phyloP scores from a whole-genome alignment of 75 land plant genomes.

The Isoetes taiwanensis region DNA sequence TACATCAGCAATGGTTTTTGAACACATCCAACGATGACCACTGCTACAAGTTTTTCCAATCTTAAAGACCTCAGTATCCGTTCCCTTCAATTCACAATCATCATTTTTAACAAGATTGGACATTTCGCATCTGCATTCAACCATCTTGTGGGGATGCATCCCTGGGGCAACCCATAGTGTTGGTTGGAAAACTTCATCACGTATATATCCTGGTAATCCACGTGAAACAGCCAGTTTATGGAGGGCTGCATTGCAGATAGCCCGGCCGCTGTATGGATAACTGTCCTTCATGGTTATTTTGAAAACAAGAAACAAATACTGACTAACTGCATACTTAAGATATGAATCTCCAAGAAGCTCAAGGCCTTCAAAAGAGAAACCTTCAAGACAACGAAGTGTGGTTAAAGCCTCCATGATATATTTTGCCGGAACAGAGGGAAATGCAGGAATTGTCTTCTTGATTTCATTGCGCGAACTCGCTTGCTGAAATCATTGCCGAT shows the following conservation, averaged over 20 bases:
- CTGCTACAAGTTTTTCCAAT: conserved; percentile 61
- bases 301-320: conserved; percentile 59
- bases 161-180: conserved; percentile 56
- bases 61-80: background rate
- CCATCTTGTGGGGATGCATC: conserved; percentile 29
- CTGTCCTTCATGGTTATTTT: conserved; percentile 80
- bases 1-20: conserved; percentile 87
- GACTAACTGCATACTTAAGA: conserved; percentile 75
- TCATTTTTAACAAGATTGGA: conserved; percentile 7
- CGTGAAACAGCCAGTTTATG: conserved; percentile 36
- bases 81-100: background rate
- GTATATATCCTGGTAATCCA: conserved; percentile 62
- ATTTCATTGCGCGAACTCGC: conserved; percentile 61
- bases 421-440: conserved; percentile 31
- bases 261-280: conserved; percentile 38
- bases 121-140: conserved; percentile 47
- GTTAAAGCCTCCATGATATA: conserved; percentile 88
- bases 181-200: conserved; percentile 78
- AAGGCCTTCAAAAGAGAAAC: background rate
- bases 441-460: conserved; percentile 9
- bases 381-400: conserved; percentile 61
- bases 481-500: conserved; percentile 54
- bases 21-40: conserved; percentile 94
- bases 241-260: conserved; percentile 38
- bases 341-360: conserved; percentile 69